Conservation (phyloP, 2,329 filamentous ascomycete genomes). For the Colletotrichum cordylinicola region DNA sequence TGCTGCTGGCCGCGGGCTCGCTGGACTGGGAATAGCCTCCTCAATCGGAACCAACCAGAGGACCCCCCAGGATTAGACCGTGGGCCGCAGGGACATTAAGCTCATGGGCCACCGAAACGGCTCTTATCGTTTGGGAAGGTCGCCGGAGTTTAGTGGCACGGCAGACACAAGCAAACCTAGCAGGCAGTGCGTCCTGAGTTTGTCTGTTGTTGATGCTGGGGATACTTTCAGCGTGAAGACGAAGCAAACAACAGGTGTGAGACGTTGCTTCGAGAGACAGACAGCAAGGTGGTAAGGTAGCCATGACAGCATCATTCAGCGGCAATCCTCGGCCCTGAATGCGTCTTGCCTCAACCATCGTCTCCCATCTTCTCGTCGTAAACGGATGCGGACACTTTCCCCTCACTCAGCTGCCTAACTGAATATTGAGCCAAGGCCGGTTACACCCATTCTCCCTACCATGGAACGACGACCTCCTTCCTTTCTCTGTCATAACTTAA, state of each 20-base stretch:
- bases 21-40: conserved; percentile 8
- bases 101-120: conserved; percentile 15
- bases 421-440: not conserved
- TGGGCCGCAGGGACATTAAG: conserved; percentile 12
- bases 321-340: not conserved
- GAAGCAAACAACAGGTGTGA: not conserved
- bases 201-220: not conserved
- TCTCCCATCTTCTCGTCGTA: not conserved
- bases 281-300: not conserved
- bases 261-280: not conserved
- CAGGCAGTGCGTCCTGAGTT: not conserved
- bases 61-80: not conserved
- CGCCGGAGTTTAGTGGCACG: not conserved
- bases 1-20: not conserved
- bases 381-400: not conserved
- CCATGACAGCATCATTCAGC: not conserved
- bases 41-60: conserved; percentile 6
- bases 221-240: not conserved
- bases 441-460: not conserved
- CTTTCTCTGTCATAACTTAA: not conserved
- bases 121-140: conserved; percentile 20
- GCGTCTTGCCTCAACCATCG: not conserved
- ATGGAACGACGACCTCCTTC: not conserved
- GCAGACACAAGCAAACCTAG: not conserved
- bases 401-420: not conserved